Base-by-base conservation (phyloP, 495 filamentous ascomycete genomes). In the Xylaria grammica region DNA sequence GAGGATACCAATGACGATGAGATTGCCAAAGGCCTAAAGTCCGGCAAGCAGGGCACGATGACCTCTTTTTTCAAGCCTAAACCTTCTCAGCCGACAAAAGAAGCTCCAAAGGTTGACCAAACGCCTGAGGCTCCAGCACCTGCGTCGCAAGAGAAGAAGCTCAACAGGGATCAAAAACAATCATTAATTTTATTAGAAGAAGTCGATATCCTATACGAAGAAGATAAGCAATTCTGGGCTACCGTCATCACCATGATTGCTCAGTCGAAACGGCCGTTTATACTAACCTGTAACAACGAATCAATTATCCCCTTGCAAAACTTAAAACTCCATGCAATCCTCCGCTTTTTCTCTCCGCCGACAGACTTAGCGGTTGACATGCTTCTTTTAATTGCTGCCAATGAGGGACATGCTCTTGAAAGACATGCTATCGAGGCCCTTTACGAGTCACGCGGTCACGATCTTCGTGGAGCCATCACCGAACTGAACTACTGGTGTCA, bases 401-500 rank as follows among this genome's bases (percentile, higher is more conserved):
- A 89, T 67, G 96, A 99, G 77, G 96, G 96, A 0, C 96, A 99
- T 75, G 77, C 92, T 6, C 78, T 99, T 11, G 71, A 84, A 44
- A 82, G 92, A 29, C 76, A 86, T 7, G 86, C 91, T 0, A 82
- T 95, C 2, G 79, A 82, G 59, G 77, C 82, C 40, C 84, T 99
- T 3, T 97, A 93, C 68, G 75, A 82, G 48, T 84, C 86, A 0
- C 87, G 88, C 27, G 69, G 81, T 2, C 74, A 82, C 46, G 95
- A 98, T 72, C 79, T 99, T 20, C 87, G 96, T 22, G 91, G 87
- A 29, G 87, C 88, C 0, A 86, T 98, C n/a, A 89, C 85, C 63
- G 92, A 99, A 53, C 81, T 99, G 11, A 87, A 96, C 66, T 96
- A 95, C 74, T 97, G 93, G 93, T 98, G 96, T 69, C 95, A 97